Base-by-base conservation (phyloP, 2,329 filamentous ascomycete species). In the Monosporascus sp. region DNA sequence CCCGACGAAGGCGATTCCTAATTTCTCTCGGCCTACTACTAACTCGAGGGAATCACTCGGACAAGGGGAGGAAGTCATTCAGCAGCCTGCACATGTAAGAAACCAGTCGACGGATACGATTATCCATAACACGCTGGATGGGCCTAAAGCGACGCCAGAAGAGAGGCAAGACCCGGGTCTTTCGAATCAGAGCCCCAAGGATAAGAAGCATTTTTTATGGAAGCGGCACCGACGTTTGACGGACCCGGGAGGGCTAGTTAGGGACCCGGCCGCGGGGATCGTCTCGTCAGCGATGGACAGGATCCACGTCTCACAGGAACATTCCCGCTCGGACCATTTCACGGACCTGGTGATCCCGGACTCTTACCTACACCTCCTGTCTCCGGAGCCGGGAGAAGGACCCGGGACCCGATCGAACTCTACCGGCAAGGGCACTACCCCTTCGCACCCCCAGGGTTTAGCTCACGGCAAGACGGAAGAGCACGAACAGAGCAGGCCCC, bases 201-300 rank as follows among this genome's bases (percentile, higher is more conserved):
- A 58, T 2, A 58, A 56, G 52, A 61, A 57, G 49, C 56, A 50
- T 68, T 68, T 69, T 68, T 68, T 69, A 68, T 67, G 65, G 65
- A 57, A 50, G 35, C 63, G 62, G 57, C 61, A 60, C 47, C 63
- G 63, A 50, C 59, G 57, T 37, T 52, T 48, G 46, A 63, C 59
- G 52, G 63, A 64, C 27, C 63, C 64, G 17, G 63, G 61, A 37
- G 60, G 60, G 37, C 50, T 48, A 43, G 52, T 31, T 41, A 56
- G 53, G 49, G 43, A 37, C 37, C 54, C 35, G 35, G 55, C 31
- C 20, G 50, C 52, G 31, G 55, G 51, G 19, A 50, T 56, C 49
- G 50, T 46, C 38, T 54, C 60, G 58, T 57, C 54, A 46, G 57
- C 51, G 53, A 54, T 48, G 54, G 51, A 57, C 51, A 50, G 55